phyloP scores from a whole-genome alignment of 768 basidiomycete species.

The Neoboletus subvelutipes region DNA sequence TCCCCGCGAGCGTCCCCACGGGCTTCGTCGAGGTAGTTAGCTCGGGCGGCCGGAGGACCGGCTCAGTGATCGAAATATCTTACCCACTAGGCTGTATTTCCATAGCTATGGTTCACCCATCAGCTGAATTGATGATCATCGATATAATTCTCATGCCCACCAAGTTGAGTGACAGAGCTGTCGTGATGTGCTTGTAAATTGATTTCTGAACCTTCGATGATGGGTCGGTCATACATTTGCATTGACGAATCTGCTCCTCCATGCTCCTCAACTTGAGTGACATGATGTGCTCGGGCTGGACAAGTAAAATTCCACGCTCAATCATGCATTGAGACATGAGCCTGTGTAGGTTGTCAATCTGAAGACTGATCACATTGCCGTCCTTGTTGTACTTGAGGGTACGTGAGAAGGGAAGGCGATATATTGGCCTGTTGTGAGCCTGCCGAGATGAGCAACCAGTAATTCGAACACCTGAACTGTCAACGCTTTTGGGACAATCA shows the following conservation, averaged over 20 bases:
- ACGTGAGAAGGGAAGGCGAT: constrained; percentile 45
- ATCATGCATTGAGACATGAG: constrained; percentile 38
- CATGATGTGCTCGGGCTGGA: constrained; percentile 51
- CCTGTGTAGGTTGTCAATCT: constrained; percentile 23
- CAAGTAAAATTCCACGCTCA: constrained; percentile 40
- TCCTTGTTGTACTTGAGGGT: constrained; percentile 19
- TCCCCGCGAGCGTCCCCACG: background rate
- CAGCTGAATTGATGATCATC: too few species aligned
- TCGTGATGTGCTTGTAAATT: background rate
- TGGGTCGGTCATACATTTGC: background rate
- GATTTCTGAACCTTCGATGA: constrained; percentile 12
- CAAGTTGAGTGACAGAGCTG: background rate
- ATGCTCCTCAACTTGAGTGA: constrained; percentile 46
- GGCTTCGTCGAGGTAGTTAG: background rate
- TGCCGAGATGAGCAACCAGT: too few species aligned
- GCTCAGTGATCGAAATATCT: background rate
- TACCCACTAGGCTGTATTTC: background rate
- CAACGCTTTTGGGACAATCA: constrained; percentile 43
- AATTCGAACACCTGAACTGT: too few species aligned
- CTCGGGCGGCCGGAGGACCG: too few species aligned
- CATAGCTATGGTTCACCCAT: background rate
- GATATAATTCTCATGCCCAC: background rate
- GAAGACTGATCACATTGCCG: background rate
- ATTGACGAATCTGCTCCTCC: constrained; percentile 26
- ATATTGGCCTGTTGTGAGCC: too few species aligned